A percentile compares a stretch with the other conserved stretches of the same genome.
phyloP scores from a whole-genome alignment of 1,284 basidiomycete species.

The Ustanciosporium gigantosporum region DNA sequence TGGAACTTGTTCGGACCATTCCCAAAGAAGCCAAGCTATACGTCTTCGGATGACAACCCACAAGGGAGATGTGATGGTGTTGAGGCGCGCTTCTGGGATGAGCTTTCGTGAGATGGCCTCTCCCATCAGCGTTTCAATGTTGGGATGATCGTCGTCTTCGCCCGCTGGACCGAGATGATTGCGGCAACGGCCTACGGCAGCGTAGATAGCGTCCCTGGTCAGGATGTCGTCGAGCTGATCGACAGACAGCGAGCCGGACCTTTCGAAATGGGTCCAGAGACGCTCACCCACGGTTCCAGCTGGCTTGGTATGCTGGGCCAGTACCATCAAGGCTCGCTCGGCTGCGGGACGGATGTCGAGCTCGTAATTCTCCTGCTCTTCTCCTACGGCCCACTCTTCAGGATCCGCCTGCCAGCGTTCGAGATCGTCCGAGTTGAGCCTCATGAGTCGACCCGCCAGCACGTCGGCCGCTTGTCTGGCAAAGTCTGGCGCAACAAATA shows the following conservation, averaged over 20 bases:
- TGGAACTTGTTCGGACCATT: conserved; percentile 55
- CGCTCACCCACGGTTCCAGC: conserved; percentile 41
- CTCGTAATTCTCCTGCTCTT: conserved; percentile 49
- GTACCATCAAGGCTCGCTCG: conserved; percentile 47
- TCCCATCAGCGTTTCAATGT: conserved; percentile 29
- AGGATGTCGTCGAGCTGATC: conserved; percentile 40
- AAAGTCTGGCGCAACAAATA: conserved; percentile 45
- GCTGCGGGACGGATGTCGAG: conserved; percentile 58
- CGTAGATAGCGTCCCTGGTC: conserved; percentile 55
- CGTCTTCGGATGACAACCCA: conserved; percentile 54
- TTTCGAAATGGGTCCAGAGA: conserved; percentile 48
- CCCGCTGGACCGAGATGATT: conserved; percentile 36
- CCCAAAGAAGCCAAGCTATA: conserved; percentile 53
- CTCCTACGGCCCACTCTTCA: conserved; percentile 53
- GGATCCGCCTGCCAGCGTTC: conserved; percentile 51
- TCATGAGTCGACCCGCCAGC: conserved; percentile 48
- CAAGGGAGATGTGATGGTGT: conserved; percentile 14
- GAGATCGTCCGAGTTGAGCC: conserved; percentile 48
- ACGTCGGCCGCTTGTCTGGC: conserved; percentile 47
- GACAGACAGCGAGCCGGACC: conserved; percentile 12
- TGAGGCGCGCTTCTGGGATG: conserved; percentile 44
- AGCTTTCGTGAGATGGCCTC: conserved; percentile 43
- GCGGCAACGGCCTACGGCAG: conserved; percentile 47
- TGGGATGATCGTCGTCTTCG: conserved; percentile 33
- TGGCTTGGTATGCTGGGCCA: conserved; percentile 42